Base-by-base conservation (phyloP, 1,284 basidiomycete species). In the Erythrobasidium hasegawianum region DNA sequence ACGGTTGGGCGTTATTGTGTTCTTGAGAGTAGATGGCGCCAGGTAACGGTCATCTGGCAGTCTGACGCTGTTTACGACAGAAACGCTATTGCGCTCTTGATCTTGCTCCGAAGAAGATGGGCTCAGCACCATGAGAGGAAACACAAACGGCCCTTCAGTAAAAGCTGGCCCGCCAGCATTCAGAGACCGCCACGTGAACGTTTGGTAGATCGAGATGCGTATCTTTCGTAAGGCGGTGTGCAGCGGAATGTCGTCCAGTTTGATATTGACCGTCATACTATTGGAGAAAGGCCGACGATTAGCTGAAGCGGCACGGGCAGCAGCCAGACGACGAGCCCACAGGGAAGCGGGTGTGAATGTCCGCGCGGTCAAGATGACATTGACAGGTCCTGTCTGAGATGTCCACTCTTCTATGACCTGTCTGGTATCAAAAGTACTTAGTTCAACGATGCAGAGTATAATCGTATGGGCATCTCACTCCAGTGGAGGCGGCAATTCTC, bases 341-440 rank as follows among this genome's bases (percentile, higher is more conserved):
- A 61, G 50, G 16, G 59, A 33, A 7, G 38, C 59, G 29, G 54
- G 41, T 1, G 59, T 61, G 20, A 61, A 54, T 10, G 27, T 53
- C 1, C 59, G 47, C 52, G 59, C 52, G 1, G 49, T 61, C 18
- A 61, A 38, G 14, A 61, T n/a, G 11, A 61, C 11, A 13, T 39
- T 61, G 16, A 61, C 41, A 13, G 59, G 59, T 24, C 59, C 59
- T 13, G 54, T 49, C 59, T 61, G 59, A 27, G 49, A 39, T 10
- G 59, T 52, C 20, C 53, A 61, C 24, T 61, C 59, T 39, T 61
- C 59, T 18, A 61, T 61, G 18, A 52, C 59, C 16, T 41, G 59
- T 53, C 59, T 61, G 50, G 47, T 14, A n/a, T 10, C 29, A 41
- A 1, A 13, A 27, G 0, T 33, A 24, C 13, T 20, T 24, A 3